These are phyloP conservation scores for Aspergillus sclerotiicarbonarius DNA, from an alignment of 495 filamentous ascomycete genomes.

Conservation along the genomic window DNA sequence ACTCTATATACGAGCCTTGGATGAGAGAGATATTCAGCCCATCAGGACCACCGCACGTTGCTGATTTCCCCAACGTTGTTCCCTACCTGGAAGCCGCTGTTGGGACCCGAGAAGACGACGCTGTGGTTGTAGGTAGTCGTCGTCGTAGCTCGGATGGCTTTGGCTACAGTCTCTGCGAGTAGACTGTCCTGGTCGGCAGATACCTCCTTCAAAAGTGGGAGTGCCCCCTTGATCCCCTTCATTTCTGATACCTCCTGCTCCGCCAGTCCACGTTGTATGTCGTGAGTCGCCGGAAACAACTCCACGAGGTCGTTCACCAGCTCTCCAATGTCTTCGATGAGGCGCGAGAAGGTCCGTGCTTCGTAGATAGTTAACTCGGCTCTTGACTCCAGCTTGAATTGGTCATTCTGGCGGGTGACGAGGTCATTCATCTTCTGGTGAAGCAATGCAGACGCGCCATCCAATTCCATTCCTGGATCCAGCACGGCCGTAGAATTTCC, in stretches of 20 bases:
- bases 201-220: constrained; percentile 1
- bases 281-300: background rate
- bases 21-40: background rate
- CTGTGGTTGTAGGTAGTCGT: constrained; percentile 5
- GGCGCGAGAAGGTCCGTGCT: background rate
- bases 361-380: constrained; percentile 1
- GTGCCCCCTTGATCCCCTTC: constrained; percentile 1
- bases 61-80: constrained; percentile 4
- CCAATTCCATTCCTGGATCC: background rate
- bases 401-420: background rate
- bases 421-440: constrained; percentile 7
- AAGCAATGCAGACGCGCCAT: constrained; percentile 2
- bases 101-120: constrained; percentile 1
- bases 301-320: constrained; percentile 5
- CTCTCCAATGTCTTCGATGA: constrained; percentile 1
- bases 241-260: constrained; percentile 6
- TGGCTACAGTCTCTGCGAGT: background rate
- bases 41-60: constrained; percentile 5
- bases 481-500: background rate
- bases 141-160: constrained; percentile 1
- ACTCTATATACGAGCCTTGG: background rate
- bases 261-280: background rate
- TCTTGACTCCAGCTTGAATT: background rate
- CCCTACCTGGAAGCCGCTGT: constrained; percentile 2
- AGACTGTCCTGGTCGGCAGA: constrained; percentile 1